phyloP scores from a whole-genome alignment of 192 early-diverging fungal genomes.

The Backusella macrospora region DNA sequence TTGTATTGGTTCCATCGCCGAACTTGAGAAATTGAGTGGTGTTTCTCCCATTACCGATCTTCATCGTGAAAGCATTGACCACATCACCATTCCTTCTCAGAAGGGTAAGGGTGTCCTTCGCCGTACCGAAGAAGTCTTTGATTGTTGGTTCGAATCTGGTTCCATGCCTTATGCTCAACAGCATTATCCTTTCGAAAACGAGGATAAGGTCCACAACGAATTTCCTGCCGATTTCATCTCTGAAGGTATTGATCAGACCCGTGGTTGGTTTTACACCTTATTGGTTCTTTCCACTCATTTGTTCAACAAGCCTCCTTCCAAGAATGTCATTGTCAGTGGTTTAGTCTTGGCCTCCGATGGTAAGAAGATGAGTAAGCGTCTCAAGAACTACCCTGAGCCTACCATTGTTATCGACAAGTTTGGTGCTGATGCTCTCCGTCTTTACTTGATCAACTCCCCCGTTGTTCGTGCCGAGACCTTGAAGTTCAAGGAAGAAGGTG shows the following conservation, averaged over 20 bases:
- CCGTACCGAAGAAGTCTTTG: constrained; percentile 95
- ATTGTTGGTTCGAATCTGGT: constrained; percentile 99
- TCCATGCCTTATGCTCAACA: constrained; percentile 99
- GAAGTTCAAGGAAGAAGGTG: constrained; percentile 95
- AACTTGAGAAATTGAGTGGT: constrained; percentile 89
- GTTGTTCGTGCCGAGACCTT: constrained; percentile 96
- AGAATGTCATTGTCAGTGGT: constrained; percentile 98
- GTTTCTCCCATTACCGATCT: constrained; percentile 85
- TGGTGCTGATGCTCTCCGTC: constrained; percentile 92
- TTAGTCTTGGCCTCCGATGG: constrained; percentile 96
- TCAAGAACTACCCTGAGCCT: constrained; percentile 99
- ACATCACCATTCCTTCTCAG: constrained; percentile 95
- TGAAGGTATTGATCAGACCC: constrained; percentile 99
- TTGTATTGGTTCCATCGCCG: constrained; percentile 88
- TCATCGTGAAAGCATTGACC: constrained; percentile 96
- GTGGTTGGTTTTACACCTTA: constrained; percentile 99
- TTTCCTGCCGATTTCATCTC: constrained; percentile 99
- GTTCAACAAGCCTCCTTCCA: constrained; percentile 93
- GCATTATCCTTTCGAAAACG: constrained; percentile 99
- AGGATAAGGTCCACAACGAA: constrained; percentile 77
- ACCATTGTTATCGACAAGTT: constrained; percentile 77
- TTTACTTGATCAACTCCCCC: constrained; percentile 98
- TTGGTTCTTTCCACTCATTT: constrained; percentile 95
- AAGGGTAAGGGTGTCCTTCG: constrained; percentile 81
- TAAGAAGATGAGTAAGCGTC: constrained; percentile 98